Percentiles rank a stretch among this genome's conserved stretches.
Evolutionary conservation across 2,329 filamentous ascomycete species (phyloP).

Genomic region (Cladosporium halotolerans): DNA sequence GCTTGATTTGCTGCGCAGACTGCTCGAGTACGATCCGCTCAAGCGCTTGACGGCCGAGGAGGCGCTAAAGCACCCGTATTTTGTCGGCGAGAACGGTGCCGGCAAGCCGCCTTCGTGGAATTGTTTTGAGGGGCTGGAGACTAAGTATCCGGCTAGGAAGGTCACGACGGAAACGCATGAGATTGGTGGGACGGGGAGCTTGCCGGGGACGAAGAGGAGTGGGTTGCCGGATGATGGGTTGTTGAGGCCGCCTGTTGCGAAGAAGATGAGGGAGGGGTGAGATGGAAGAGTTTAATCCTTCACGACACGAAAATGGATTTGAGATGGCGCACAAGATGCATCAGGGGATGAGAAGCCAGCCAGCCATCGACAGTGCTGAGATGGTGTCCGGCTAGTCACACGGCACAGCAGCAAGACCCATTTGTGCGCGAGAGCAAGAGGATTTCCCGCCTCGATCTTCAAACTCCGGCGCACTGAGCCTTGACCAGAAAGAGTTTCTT

Average conservation of each 20-base stretch:
- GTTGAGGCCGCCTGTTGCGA: constrained; percentile 43
- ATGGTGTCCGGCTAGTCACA: too few species aligned
- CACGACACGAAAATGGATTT: background rate
- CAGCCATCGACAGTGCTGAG: too few species aligned
- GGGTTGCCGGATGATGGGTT: constrained; percentile 76
- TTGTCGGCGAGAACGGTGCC: constrained; percentile 42
- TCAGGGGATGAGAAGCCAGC: too few species aligned
- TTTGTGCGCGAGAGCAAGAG: too few species aligned
- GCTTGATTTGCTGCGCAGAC: constrained; percentile 69
- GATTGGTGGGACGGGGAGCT: constrained; percentile 79
- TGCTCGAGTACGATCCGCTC: constrained; percentile 89
- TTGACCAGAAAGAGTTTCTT: too few species aligned
- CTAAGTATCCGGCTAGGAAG: constrained; percentile 81
- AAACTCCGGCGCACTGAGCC: too few species aligned
- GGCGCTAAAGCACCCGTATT: constrained; percentile 87
- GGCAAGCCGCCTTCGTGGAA: constrained; percentile 57
- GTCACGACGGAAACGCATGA: constrained; percentile 96
- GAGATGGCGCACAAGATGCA: too few species aligned
- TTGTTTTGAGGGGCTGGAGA: constrained; percentile 84
- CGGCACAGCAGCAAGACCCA: too few species aligned
- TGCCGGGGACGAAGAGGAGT: constrained; percentile 72
- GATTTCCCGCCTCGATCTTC: too few species aligned
- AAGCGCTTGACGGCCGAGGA: constrained; percentile 81
- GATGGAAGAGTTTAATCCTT: background rate
- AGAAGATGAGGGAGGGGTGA: constrained; percentile 47